Conservation (phyloP, 2,329 filamentous ascomycete genomes). For the Pezizomycotina sp. region DNA sequence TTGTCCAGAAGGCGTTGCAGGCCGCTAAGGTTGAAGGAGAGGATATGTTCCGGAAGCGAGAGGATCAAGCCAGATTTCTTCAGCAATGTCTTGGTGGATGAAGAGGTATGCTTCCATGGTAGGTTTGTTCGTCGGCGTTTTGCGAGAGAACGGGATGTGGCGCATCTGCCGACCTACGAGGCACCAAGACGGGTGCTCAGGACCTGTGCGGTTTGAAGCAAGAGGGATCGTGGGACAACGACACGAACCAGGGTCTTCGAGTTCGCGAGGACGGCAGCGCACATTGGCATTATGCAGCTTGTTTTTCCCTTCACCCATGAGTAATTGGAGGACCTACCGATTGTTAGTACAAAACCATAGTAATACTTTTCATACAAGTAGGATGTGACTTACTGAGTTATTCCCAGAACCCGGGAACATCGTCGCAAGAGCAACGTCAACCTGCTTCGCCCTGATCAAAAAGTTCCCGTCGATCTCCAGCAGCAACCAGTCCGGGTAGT, state of each 20-base stretch:
- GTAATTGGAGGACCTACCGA: constrained; percentile 3
- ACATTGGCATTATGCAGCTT: constrained; percentile 41
- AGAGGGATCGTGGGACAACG: constrained; percentile 40
- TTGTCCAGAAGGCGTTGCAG: constrained; percentile 40
- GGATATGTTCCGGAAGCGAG: constrained; percentile 44
- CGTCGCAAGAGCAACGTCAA: constrained; percentile 45
- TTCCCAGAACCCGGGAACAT: constrained; percentile 36
- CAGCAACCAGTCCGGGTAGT: constrained; percentile 44
- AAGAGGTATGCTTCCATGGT: constrained; percentile 26
- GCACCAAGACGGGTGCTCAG: constrained; percentile 39
- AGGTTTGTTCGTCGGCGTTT: constrained; percentile 28
- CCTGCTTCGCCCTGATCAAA: constrained; percentile 44
- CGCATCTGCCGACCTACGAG: constrained; percentile 38
- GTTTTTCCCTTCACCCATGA: constrained; percentile 36
- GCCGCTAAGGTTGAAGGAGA: constrained; percentile 49
- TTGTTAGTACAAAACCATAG: not conserved
- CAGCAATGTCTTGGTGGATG: constrained; percentile 32
- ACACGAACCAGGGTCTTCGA: constrained; percentile 36
- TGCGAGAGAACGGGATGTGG: constrained; percentile 43
- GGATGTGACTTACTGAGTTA: constrained; percentile 45
- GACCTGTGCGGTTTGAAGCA: constrained; percentile 42
- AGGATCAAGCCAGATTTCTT: constrained; percentile 39
- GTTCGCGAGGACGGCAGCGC: constrained; percentile 34
- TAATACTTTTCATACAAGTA: not conserved
- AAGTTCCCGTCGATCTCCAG: constrained; percentile 48